Percentiles rank a stretch among this genome's conserved stretches.
phyloP scores from a whole-genome alignment of 2,329 filamentous ascomycete genomes.

The Xylariales sp. region DNA sequence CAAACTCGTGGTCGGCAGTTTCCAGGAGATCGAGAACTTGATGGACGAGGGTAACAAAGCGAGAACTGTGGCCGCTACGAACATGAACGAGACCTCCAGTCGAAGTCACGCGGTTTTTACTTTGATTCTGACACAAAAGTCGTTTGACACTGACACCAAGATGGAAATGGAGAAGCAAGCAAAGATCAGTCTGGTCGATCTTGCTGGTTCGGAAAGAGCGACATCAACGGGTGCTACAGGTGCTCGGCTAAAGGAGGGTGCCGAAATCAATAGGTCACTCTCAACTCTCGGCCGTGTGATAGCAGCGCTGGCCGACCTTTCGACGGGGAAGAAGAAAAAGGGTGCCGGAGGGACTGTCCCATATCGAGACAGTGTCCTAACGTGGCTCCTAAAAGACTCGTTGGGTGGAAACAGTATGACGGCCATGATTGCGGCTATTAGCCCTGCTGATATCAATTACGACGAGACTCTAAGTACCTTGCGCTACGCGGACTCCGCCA shows the following conservation, averaged over 20 bases:
- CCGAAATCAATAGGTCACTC: slow-evolving; percentile 96
- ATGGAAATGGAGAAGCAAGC: slow-evolving; percentile 99
- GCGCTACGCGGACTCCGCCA: slow-evolving; percentile 95
- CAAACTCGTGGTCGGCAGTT: slow-evolving; percentile 92
- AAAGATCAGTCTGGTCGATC: slow-evolving; percentile 96
- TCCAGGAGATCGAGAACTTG: slow-evolving; percentile 93
- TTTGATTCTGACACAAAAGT: slow-evolving; percentile 92
- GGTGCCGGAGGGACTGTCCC: slow-evolving; percentile 82
- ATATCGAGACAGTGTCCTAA: slow-evolving; percentile 95
- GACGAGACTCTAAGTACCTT: slow-evolving; percentile 97
- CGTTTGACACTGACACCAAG: slow-evolving; percentile 88
- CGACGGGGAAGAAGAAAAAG: slow-evolving; percentile 85
- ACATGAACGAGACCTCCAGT: slow-evolving; percentile 99
- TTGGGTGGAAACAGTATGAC: slow-evolving; percentile 99
- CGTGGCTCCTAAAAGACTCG: slow-evolving; percentile 97
- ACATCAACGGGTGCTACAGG: slow-evolving; percentile 97
- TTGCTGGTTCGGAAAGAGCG: slow-evolving; percentile 96
- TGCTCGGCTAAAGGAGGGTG: slow-evolving; percentile 94
- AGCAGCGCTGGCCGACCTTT: slow-evolving; percentile 91
- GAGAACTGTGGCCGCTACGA: slow-evolving; percentile 95
- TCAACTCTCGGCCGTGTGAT: slow-evolving; percentile 98
- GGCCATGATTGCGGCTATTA: slow-evolving; percentile 99
- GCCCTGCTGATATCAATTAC: slow-evolving; percentile 98
- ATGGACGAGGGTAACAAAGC: slow-evolving; percentile 99
- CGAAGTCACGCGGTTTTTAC: slow-evolving; percentile 99